phyloP scores from a whole-genome alignment of 805 yeast species.

The Priceomyces melissophilus region DNA sequence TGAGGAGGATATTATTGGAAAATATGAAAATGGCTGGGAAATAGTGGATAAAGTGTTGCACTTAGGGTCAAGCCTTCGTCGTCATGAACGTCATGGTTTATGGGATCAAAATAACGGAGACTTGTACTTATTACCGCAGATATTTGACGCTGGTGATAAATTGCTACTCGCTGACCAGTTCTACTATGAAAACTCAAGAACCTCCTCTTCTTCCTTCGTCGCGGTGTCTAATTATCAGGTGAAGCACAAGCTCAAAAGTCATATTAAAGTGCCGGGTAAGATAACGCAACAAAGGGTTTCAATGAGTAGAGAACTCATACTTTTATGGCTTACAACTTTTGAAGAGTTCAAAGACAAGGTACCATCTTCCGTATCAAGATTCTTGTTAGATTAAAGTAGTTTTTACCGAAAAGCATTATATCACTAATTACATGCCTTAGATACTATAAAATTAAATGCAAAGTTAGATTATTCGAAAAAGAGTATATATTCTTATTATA shows the following conservation, averaged over 20 bases:
- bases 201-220: conserved; percentile 11
- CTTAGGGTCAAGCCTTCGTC: conserved; percentile 4
- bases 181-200: conserved; percentile 14
- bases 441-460: too few species aligned
- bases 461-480: too few species aligned
- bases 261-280: conserved; percentile 10
- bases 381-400: conserved; percentile 1
- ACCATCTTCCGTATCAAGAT: conserved; percentile 7
- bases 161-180: conserved; percentile 18
- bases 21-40: conserved; percentile 16
- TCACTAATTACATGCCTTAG: too few species aligned
- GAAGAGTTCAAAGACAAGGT: conserved; percentile 10
- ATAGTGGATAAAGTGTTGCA: conserved; percentile 12
- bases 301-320: conserved; percentile 17
- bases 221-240: conserved; percentile 12
- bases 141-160: conserved; percentile 12
- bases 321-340: conserved; percentile 16
- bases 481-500: neutral
- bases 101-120: conserved; percentile 15
- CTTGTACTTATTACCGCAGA: conserved; percentile 18
- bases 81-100: conserved; percentile 8
- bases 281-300: conserved; percentile 10
- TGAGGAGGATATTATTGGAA: conserved; percentile 9
- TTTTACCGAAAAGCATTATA: too few species aligned
- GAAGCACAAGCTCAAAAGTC: conserved; percentile 15